A percentile compares a stretch with the other conserved stretches of the same genome.
These are phyloP conservation scores for Epichloe festucae DNA, from an alignment of 2,329 filamentous ascomycete species.

Conservation along the genomic window DNA sequence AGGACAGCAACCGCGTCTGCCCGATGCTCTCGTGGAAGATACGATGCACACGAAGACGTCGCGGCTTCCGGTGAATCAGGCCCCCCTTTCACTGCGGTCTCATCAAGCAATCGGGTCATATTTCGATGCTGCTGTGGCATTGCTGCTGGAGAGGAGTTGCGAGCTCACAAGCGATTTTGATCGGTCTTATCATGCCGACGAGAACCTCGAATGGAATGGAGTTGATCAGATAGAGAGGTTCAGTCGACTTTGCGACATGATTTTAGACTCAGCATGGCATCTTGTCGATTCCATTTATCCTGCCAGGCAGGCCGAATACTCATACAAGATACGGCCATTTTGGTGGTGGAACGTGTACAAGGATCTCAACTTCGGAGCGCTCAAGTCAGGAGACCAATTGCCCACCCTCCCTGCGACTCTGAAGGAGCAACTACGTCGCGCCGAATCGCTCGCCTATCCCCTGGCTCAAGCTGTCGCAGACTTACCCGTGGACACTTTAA, in stretches of 20 bases:
- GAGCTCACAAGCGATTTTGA: conserved; percentile 10
- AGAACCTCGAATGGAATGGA: conserved; percentile 5
- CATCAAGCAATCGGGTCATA: conserved; percentile 18
- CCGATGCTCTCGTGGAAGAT: conserved; percentile 20
- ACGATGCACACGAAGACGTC: conserved; percentile 19
- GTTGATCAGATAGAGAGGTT: conserved; percentile 10
- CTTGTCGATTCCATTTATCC: conserved; percentile 21
- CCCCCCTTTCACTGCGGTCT: conserved; percentile 11
- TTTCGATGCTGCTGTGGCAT: conserved; percentile 17
- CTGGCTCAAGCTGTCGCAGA: conserved; percentile 23
- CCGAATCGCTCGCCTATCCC: conserved; percentile 19
- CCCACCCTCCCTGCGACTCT: conserved; percentile 14
- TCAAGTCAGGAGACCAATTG: conserved; percentile 18
- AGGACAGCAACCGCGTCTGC: conserved; percentile 16
- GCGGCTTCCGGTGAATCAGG: conserved; percentile 15
- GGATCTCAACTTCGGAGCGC: conserved; percentile 18
- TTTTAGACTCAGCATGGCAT: conserved; percentile 25
- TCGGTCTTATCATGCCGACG: conserved; percentile 2
- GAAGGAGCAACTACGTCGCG: conserved; percentile 16
- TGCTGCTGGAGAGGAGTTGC: conserved; percentile 9
- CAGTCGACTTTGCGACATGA: conserved; percentile 19
- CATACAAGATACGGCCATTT: conserved; percentile 22
- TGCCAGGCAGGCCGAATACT: conserved; percentile 20
- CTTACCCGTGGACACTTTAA: conserved; percentile 20
- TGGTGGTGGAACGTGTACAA: conserved; percentile 29